Conservation (phyloP, 2,329 filamentous ascomycete species). For the Alternaria rosae region DNA sequence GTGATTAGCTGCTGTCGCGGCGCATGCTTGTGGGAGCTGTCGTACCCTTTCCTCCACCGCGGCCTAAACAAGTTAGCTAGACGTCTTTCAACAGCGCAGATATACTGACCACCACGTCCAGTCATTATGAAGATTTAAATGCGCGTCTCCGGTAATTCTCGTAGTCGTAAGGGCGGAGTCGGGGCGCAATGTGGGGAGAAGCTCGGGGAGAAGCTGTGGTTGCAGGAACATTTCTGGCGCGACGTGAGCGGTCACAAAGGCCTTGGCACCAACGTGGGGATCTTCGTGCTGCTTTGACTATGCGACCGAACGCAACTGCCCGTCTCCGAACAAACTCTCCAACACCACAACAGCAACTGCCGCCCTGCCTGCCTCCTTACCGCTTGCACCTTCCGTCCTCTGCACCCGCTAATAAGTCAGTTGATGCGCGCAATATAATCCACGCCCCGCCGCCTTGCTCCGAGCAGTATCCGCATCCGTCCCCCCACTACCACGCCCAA, state of each 20-base stretch:
- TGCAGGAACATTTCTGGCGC: constrained; percentile 34
- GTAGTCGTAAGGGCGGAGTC: constrained; percentile 9
- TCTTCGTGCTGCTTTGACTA: constrained; percentile 33
- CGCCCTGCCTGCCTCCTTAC: neutral
- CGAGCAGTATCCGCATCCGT: constrained; percentile 33
- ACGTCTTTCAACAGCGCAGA: neutral
- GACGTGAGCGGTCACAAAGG: constrained; percentile 31
- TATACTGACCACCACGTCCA: constrained; percentile 43
- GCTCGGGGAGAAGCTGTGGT: constrained; percentile 27
- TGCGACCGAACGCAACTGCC: constrained; percentile 33
- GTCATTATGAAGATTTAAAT: constrained; percentile 30
- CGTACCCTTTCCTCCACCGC: constrained; percentile 58
- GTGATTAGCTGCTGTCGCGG: constrained; percentile 19
- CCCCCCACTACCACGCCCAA: constrained; percentile 29
- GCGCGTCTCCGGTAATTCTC: constrained; percentile 5
- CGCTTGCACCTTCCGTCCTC: constrained; percentile 6
- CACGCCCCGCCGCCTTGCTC: constrained; percentile 37
- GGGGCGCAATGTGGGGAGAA: constrained; percentile 18
- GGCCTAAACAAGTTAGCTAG: constrained; percentile 57
- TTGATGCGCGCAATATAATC: constrained; percentile 37
- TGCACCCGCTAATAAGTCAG: constrained; percentile 7
- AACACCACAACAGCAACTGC: constrained; percentile 13
- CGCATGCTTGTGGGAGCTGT: constrained; percentile 12
- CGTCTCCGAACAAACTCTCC: constrained; percentile 29
- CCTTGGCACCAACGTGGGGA: constrained; percentile 36